Base-by-base conservation (phyloP, 2,329 filamentous ascomycete genomes). In the Fusarium subtropicale region DNA sequence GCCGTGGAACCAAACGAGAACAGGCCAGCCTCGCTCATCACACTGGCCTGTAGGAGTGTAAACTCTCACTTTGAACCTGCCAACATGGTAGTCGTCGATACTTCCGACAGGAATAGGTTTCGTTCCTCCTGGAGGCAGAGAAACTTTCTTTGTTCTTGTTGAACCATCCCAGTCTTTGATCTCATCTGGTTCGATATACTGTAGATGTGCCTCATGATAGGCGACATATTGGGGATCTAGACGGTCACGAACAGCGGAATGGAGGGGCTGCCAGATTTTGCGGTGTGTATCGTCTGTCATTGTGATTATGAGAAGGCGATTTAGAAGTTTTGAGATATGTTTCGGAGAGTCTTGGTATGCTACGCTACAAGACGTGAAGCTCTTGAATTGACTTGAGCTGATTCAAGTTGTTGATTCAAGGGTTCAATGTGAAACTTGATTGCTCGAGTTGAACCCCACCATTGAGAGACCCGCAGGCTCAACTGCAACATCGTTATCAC, bases 1-100 rank as follows among this genome's bases (percentile, higher is more conserved):
- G 24, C 80, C 80, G 45, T 81, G 80, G 26, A 77, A 78, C 80
- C 79, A 81, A 11, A 81, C 55, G n/a, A 81, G 72, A 7, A 74
- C 71, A 4, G 80, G 79, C 79, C 79, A 81, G 4, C 76, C 79
- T 8, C 60, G 59, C 1, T 56, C 55, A 9, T 76, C 74, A 22
- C 61, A 50, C 3, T 69, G 44, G 4, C 71, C 69, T 2, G 62
- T 66, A 4, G 79, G 80, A 4, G 67, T 73, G 52, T 79, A 81
- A 10, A 77, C 71, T n/a, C 79, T 72, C 8, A 77, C 70, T 6
- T 71, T 66, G 31, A 79, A 79, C 13, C 66, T 66, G 7, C 64
- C 71, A 1, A 80, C 56, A 1, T 72, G 60, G 6, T 75, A 50
- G 42, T 80, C 79, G 3, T 66, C 33, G 13, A 74, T 71, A 18